Evolutionary conservation across 2,329 filamentous ascomycete genomes (phyloP), one percentile per base, ranked within the genome.

Genomic region (Aspergillus brasiliensis): DNA sequence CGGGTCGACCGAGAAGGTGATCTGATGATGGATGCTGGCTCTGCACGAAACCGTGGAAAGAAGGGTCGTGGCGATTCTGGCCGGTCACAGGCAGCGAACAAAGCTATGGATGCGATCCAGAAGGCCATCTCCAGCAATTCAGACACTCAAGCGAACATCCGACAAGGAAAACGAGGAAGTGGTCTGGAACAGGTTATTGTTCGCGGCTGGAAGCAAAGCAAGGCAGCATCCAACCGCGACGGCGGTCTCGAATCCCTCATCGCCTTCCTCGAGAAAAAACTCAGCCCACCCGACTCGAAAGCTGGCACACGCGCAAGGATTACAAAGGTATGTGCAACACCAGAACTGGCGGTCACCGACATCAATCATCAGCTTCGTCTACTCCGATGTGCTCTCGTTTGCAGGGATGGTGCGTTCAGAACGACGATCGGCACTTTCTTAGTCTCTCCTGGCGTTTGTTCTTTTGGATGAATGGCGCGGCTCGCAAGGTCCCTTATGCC

Each of bases 311-410:
- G 81, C 66, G 80, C 91, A 68, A 86, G 83, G 73, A 87, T 93
- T 64, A 87, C 86, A 79, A 91, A 91, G 88, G 90, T 92, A 90
- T 86, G 88, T 90, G 75, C 77, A 74, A 76, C 73, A 76, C 67
- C 69, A 74, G 69, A 70, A 71, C 73, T 74, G 64, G 71, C 75
- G 74, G 73, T 77, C 75, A 76, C 69, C 74, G 74, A 72, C 74
- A 73, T 73, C 68, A 66, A 67, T 66, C 63, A 68, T 69, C 73
- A 71, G 67, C 65, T 66, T 71, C 66, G 65, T 69, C 67, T 64
- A 74, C 68, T 73, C 69, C 72, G 70, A 68, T 75, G 69, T 73
- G 70, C 71, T 70, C 68, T 77, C 71, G 75, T 76, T 77, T 73
- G 72, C 73, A 73, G 62, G 65, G 75, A 76, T 75, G 77, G 76